Conservation (phyloP, 176 grass and related monocot genomes). For the Neostapfia colusana region DNA sequence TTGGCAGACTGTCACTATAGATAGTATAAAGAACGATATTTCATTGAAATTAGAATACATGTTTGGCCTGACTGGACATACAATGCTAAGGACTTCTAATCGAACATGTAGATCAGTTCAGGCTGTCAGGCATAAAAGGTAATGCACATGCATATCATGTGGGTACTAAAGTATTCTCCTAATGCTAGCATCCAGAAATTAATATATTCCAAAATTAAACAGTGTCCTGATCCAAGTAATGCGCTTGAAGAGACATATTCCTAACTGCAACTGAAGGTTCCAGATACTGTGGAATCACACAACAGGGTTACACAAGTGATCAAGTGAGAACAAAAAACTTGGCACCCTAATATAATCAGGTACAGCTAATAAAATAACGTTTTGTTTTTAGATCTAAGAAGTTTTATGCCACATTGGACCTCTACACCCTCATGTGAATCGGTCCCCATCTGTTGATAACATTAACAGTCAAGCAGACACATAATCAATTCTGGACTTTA, state of each 20-base stretch:
- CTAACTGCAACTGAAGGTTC: conserved; percentile 3
- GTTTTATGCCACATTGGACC: neutral
- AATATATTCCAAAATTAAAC: conserved; percentile 21
- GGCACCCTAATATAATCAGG: neutral
- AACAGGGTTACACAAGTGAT: conserved; percentile 19
- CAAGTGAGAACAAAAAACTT: neutral
- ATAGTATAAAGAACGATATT: neutral
- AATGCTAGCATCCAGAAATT: conserved; percentile 19
- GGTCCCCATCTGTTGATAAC: neutral
- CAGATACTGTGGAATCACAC: conserved; percentile 3
- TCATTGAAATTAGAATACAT: neutral
- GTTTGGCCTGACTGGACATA: neutral
- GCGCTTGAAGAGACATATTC: conserved; percentile 6
- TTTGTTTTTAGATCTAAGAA: conserved; percentile 8
- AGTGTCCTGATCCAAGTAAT: conserved; percentile 28
- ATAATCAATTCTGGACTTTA: conserved; percentile 25
- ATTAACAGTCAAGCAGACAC: neutral
- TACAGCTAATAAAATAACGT: neutral
- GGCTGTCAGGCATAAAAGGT: conserved; percentile 38
- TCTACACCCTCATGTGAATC: conserved; percentile 11
- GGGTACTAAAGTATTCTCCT: conserved; percentile 18
- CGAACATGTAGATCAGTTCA: conserved; percentile 16
- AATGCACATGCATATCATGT: conserved; percentile 32
- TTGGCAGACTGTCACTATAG: neutral
- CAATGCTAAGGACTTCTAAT: neutral